Conservation (phyloP, 495 filamentous ascomycete genomes). For the Penicillium desertorum region DNA sequence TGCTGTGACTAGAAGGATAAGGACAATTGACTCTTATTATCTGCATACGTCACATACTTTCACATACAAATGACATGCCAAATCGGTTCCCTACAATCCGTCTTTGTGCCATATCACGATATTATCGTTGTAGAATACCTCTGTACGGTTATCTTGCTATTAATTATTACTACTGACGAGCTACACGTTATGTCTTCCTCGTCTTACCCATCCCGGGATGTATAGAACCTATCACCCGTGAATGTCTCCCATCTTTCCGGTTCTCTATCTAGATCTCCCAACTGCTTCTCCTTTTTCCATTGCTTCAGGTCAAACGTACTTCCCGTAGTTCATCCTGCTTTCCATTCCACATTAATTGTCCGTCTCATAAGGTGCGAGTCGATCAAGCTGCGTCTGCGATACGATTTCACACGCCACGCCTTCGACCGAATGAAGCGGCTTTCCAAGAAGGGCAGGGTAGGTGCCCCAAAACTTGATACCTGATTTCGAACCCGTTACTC, state of each 20-base stretch:
- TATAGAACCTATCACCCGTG: too few relatives aligned
- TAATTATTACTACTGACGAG: too few relatives aligned
- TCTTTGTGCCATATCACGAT: neutral
- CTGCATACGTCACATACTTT: too few relatives aligned
- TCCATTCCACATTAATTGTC: constrained; percentile 22
- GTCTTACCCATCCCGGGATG: too few relatives aligned
- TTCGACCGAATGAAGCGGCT: constrained; percentile 9
- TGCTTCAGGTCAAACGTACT: constrained; percentile 16
- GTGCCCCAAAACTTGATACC: constrained; percentile 18
- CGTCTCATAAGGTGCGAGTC: constrained; percentile 18
- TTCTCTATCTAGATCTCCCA: constrained; percentile 6
- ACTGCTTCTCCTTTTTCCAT: constrained; percentile 15
- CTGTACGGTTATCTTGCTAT: too few relatives aligned
- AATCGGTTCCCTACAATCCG: neutral
- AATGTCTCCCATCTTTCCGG: neutral
- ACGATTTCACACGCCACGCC: constrained; percentile 13
- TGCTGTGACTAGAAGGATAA: too few relatives aligned
- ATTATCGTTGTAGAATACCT: neutral
- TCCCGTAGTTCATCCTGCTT: constrained; percentile 12
- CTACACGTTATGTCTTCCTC: too few relatives aligned
- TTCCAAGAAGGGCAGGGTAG: constrained; percentile 16
- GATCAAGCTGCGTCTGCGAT: constrained; percentile 15
- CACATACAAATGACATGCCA: too few relatives aligned
- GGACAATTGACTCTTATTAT: too few relatives aligned
- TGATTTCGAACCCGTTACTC: constrained; percentile 14